Base-by-base conservation (phyloP, 148 eudicot species). In the Amaranthus cruentus region DNA sequence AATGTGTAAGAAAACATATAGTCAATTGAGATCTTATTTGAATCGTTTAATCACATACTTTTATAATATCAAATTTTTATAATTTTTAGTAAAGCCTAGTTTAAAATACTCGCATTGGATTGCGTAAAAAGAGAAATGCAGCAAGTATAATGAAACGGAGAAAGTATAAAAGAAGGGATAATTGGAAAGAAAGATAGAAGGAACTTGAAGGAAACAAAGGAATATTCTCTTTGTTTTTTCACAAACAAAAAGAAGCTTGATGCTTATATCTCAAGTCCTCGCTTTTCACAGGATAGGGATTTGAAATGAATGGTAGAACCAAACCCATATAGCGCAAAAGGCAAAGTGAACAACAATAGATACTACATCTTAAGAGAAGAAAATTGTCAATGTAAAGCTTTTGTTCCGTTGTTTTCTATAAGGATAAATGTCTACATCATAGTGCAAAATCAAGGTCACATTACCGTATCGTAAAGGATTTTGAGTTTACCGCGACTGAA, bases 181-280 rank as follows among this genome's bases (percentile, higher is more conserved):
- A 47, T 6, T 44, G 70, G 44, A 46, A 49, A 56, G 14, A 0
- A 10, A 50, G 56, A 9, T 21, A 50, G 12, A 67, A n/a, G n/a
- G n/a, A 15, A 51, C 18, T 67, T 49, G 56, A 67, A 50, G 55
- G 12, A n/a, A 50, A 67, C 70, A 50, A 67, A 49, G 53, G 70
- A 67, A 50, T 7, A 67, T 66, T 66, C 54, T 48, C 55, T 65
- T n/a, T 66, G 55, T 48, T 42, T 66, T 60, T 55, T 28, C 10
- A 43, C 11, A 69, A 12, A 11, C 47, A 52, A 28, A 54, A 69
- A 53, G n/a, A 7, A 14, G 38, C 38, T 52, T 59, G 48, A 21
- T 18, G 38, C 6, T 42, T 53, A 12, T 43, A 59, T 28, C 38
- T 28, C 38, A 28, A 28, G 38, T 69, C 48, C 48, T 14, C 53